Conservation (phyloP, 139 green algal species). For the Volvox africanus region DNA sequence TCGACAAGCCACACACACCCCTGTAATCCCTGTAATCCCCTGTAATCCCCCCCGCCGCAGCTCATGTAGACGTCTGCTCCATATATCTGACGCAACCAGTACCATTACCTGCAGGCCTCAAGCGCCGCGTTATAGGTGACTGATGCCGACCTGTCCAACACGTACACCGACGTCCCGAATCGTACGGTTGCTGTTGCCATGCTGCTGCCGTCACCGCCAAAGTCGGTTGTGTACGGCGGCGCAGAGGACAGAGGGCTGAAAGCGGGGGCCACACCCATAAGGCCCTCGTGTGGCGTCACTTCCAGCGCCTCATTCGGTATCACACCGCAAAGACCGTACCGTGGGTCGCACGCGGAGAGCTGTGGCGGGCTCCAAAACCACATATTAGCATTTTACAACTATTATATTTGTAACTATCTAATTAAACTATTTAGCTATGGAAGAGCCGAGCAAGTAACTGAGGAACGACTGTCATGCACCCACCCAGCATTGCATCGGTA, state of each 20-base stretch:
- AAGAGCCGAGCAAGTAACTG: no score
- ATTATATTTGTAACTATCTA: no score
- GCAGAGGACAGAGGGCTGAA: neutral
- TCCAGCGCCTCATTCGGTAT: conserved; percentile 8
- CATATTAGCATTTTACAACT: no score
- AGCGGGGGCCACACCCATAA: conserved; percentile 3
- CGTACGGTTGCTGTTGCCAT: conserved; percentile 2
- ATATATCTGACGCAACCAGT: no score
- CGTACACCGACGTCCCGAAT: neutral
- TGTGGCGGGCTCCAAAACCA: neutral
- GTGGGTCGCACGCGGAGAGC: conserved; percentile 34
- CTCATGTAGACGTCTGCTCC: no score
- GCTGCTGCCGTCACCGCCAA: neutral
- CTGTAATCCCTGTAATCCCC: no score
- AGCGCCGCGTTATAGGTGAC: neutral
- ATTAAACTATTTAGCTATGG: no score
- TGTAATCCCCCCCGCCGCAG: no score
- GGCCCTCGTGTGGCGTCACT: conserved; percentile 28
- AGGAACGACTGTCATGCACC: no score
- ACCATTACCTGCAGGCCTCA: conserved; percentile 4
- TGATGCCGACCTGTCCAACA: neutral
- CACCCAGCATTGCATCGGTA: no score
- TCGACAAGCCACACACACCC: no score
- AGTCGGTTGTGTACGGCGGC: conserved; percentile 6
- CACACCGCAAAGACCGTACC: conserved; percentile 4